Evolutionary conservation across 2,329 filamentous ascomycete genomes (phyloP).

Genomic region (Pseudocercospora fuligena): DNA sequence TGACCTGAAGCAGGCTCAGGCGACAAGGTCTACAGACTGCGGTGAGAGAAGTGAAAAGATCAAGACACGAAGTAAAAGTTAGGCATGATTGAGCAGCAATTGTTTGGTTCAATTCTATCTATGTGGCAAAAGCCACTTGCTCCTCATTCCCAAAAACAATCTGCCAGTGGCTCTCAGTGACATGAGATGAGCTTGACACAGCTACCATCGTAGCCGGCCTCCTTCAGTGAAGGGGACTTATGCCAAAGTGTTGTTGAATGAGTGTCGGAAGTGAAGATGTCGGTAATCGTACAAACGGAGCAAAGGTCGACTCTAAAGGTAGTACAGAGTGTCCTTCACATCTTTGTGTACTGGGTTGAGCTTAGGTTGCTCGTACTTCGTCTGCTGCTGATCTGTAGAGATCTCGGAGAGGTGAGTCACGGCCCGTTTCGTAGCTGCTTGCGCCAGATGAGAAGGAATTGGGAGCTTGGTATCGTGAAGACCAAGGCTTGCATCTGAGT

Average conservation of each 20-base stretch:
- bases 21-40: background rate
- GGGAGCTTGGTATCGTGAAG: slow-evolving; percentile 23
- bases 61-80: background rate
- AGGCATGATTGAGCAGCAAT: background rate
- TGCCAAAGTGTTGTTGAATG: slow-evolving; percentile 9
- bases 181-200: slow-evolving; percentile 24
- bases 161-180: slow-evolving; percentile 17
- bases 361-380: background rate
- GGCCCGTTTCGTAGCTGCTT: slow-evolving; percentile 17
- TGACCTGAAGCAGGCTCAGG: no score
- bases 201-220: slow-evolving; percentile 20
- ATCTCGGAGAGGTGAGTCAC: slow-evolving; percentile 12
- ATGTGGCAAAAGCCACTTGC: background rate
- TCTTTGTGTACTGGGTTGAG: slow-evolving; percentile 12
- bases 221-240: slow-evolving; percentile 21
- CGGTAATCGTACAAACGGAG: background rate
- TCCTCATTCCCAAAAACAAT: background rate
- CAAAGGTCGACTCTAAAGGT: slow-evolving; percentile 12
- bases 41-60: background rate
- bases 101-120: background rate
- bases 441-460: slow-evolving; percentile 22
- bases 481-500: slow-evolving; percentile 12
- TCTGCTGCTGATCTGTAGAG: background rate
- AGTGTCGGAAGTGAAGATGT: slow-evolving; percentile 20
- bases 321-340: slow-evolving; percentile 20